A percentile compares a stretch with the other conserved stretches of the same genome.
phyloP scores from a whole-genome alignment of 805 yeast species.

The Sugiyamaella boreocaroliniensis region DNA sequence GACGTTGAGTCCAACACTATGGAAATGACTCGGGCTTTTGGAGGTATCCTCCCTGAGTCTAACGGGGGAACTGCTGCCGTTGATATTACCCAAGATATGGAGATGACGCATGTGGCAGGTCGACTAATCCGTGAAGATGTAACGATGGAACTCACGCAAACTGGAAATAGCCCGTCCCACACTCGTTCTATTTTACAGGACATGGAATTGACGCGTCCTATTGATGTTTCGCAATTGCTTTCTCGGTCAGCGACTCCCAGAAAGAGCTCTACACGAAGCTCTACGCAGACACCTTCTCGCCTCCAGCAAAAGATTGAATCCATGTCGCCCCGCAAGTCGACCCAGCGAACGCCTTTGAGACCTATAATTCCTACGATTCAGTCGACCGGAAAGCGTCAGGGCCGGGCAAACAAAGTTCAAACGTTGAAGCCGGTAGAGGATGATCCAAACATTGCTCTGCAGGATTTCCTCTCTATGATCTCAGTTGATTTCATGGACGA shows the following conservation, averaged over 20 bases:
- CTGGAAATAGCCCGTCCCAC: not conserved
- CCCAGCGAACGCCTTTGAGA: not conserved
- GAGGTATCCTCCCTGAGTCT: not conserved
- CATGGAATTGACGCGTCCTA: not conserved
- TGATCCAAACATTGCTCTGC: slow-evolving; percentile 18
- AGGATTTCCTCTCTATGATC: slow-evolving; percentile 24
- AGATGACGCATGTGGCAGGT: slow-evolving; percentile 6
- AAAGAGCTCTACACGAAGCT: not conserved
- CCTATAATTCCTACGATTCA: not conserved
- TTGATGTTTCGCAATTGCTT: not conserved
- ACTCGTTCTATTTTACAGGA: not conserved
- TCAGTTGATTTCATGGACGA: slow-evolving; percentile 28
- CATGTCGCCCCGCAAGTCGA: slow-evolving; percentile 9
- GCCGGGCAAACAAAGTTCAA: not conserved
- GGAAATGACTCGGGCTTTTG: slow-evolving; percentile 14
- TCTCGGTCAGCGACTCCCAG: not conserved
- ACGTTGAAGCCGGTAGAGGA: not conserved
- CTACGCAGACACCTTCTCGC: slow-evolving; percentile 8
- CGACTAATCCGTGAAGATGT: not conserved
- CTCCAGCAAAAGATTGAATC: slow-evolving; percentile 4
- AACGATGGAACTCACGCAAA: not conserved
- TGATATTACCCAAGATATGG: slow-evolving; percentile 3
- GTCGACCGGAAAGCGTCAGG: not conserved
- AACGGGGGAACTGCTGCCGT: not conserved
- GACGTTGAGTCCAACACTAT: slow-evolving; percentile 13